A percentile compares a stretch with the other conserved stretches of the same genome.
Evolutionary conservation across 2,329 filamentous ascomycete genomes (phyloP).

Genomic region (Ophiostoma fasciatum): DNA sequence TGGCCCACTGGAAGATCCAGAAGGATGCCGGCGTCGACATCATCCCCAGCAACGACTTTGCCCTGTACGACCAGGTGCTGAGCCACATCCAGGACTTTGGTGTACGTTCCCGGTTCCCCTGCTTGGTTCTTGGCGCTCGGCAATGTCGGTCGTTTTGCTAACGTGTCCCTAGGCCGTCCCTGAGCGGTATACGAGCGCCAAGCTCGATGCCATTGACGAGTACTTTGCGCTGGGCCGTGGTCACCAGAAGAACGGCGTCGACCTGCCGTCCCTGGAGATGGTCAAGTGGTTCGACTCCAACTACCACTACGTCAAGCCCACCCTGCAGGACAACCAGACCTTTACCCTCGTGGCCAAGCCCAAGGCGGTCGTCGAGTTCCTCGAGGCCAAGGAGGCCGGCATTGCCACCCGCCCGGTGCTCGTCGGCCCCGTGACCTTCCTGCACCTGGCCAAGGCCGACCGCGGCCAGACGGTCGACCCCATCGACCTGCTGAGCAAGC

Average conservation of each 20-base stretch:
- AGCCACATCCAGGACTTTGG: slow-evolving; percentile 97
- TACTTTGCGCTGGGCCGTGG: slow-evolving; percentile 99
- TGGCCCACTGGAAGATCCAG: slow-evolving; percentile 99
- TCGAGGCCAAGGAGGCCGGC: slow-evolving; percentile 95
- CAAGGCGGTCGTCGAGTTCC: slow-evolving; percentile 90
- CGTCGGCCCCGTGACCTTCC: slow-evolving; percentile 92
- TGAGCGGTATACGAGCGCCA: slow-evolving; percentile 84
- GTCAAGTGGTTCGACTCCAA: slow-evolving; percentile 99
- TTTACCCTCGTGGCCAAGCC: slow-evolving; percentile 80
- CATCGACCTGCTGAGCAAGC: slow-evolving; percentile 85
- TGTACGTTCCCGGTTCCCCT: slow-evolving; percentile 37
- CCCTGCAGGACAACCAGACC: slow-evolving; percentile 88
- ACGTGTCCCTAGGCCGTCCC: slow-evolving; percentile 53
- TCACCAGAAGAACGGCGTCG: slow-evolving; percentile 86
- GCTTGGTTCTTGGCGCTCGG: background rate
- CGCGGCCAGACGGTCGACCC: slow-evolving; percentile 85
- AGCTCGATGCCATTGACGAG: slow-evolving; percentile 78
- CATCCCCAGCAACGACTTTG: slow-evolving; percentile 99
- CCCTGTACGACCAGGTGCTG: slow-evolving; percentile 94
- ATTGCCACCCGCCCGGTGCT: slow-evolving; percentile 87
- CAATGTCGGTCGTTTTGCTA: background rate
- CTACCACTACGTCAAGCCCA: slow-evolving; percentile 99
- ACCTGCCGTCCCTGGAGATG: slow-evolving; percentile 95
- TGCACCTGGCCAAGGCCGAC: slow-evolving; percentile 95
- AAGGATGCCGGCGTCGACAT: slow-evolving; percentile 94